Base-by-base conservation (phyloP, 208 protist species). In the Leishmania braziliensis region DNA sequence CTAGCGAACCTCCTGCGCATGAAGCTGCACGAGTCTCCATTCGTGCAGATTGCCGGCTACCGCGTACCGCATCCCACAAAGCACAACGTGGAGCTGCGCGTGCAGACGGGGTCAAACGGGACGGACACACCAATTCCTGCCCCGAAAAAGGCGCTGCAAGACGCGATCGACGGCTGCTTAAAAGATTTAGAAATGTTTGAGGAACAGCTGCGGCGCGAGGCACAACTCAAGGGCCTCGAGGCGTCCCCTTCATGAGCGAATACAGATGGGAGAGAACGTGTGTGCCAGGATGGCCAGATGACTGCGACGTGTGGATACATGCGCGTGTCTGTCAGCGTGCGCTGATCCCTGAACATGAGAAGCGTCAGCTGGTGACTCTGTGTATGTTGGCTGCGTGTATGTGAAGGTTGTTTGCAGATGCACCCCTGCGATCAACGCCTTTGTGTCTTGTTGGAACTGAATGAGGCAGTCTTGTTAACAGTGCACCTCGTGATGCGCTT, bases 41-140 rank as follows among this genome's bases (percentile, higher is more conserved):
- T 92, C 69, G 93, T 98, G 60, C 90, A 94, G 60, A 95, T 96
- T 62, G 95, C 95, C 2, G 95, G 93, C 51, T 98, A 98, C 84
- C 88, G 91, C 48, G 93, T 98, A 72, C 95, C 95, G 1, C 95
- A 98, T 82, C 95, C 95, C 0, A 96, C 93, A n/a, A 92, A 98
- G 84, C 95, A 97, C 78, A 90, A 90, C 51, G 93, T 98, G 54
- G 93, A 96, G 80, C 84, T 98, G 39, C 88, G 91, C 12, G 90
- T 98, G 81, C 95, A 98, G 84, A 98, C 93, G 26, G 82, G 93
- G 8, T 89, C 93, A 0, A 88, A 93, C 63, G 90, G 91, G 36
- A 85, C 86, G 26, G 87, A 83, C 43, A 50, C 77, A 12, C 71
- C 80, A 9, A 85, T 97, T 56, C 95, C 95, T 10, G 88, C 95